These are phyloP conservation scores for Cairneyella variabilis DNA, from an alignment of 495 filamentous ascomycete species.

Conservation along the genomic window DNA sequence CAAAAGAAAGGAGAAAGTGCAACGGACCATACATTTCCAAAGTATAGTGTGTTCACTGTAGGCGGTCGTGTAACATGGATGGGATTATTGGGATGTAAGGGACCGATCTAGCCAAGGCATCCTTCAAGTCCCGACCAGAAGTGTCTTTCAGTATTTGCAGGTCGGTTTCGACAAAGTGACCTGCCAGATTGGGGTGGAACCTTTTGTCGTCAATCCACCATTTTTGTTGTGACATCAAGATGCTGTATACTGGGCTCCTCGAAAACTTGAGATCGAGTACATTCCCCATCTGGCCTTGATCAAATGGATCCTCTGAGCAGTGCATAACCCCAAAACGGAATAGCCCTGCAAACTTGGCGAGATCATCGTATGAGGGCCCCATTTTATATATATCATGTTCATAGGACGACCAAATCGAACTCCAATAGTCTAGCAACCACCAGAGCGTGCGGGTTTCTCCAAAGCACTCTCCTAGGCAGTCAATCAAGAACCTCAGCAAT, in stretches of 20 bases:
- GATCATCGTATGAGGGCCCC: too few relatives aligned
- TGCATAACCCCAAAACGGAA: background rate
- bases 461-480: too few relatives aligned
- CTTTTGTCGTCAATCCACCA: background rate
- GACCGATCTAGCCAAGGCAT: background rate
- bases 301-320: background rate
- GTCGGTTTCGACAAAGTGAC: background rate
- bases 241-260: background rate
- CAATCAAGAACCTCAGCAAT: too few relatives aligned
- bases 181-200: too few relatives aligned
- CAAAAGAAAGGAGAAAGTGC: background rate
- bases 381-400: too few relatives aligned
- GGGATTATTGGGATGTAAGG: background rate
- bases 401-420: too few relatives aligned
- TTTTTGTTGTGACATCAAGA: background rate
- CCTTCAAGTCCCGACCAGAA: background rate
- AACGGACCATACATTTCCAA: background rate
- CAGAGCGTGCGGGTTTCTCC: too few relatives aligned
- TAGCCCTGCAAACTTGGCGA: background rate
- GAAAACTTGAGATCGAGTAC: background rate
- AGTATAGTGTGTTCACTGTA: too few relatives aligned
- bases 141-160: background rate
- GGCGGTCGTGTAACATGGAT: too few relatives aligned
- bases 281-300: background rate
- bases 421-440: too few relatives aligned